These are phyloP conservation scores for Fraxinus excelsior DNA, from an alignment of 257 asterid species.

Conservation along the genomic window DNA sequence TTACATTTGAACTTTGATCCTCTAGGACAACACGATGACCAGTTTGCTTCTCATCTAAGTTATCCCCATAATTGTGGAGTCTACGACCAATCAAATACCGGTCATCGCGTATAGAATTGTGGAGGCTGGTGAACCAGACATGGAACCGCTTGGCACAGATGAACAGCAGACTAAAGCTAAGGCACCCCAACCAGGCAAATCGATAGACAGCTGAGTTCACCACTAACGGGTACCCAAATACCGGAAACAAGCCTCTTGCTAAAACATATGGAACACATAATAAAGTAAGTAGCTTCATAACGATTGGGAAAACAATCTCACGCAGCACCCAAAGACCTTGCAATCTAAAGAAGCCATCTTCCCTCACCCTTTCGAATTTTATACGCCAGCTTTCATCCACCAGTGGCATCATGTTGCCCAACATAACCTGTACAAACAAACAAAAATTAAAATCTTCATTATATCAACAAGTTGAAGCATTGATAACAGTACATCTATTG, in stretches of 20 bases:
- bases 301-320: slow-evolving; percentile 84
- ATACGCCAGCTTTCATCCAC: slow-evolving; percentile 92
- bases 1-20: slow-evolving; percentile 19
- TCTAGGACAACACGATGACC: not conserved
- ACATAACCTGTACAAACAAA: slow-evolving; percentile 66
- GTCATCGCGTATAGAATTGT: slow-evolving; percentile 92
- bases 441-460: not conserved
- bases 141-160: slow-evolving; percentile 90
- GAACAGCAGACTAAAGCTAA: slow-evolving; percentile 59
- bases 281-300: slow-evolving; percentile 89
- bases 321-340: slow-evolving; percentile 89
- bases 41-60: slow-evolving; percentile 27
- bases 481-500: not conserved
- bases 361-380: slow-evolving; percentile 91
- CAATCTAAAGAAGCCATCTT: slow-evolving; percentile 92
- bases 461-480: not conserved
- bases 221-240: slow-evolving; percentile 82
- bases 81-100: slow-evolving; percentile 91
- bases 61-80: slow-evolving; percentile 85
- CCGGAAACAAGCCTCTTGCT: slow-evolving; percentile 83
- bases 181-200: slow-evolving; percentile 96
- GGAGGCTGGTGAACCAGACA: slow-evolving; percentile 90
- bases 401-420: slow-evolving; percentile 93
- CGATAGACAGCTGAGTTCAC: slow-evolving; percentile 94
- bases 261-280: slow-evolving; percentile 89